Evolutionary conservation across 768 basidiomycete genomes (phyloP), one percentile per base, ranked within the genome.

Genomic region (Podaxis sp.): DNA sequence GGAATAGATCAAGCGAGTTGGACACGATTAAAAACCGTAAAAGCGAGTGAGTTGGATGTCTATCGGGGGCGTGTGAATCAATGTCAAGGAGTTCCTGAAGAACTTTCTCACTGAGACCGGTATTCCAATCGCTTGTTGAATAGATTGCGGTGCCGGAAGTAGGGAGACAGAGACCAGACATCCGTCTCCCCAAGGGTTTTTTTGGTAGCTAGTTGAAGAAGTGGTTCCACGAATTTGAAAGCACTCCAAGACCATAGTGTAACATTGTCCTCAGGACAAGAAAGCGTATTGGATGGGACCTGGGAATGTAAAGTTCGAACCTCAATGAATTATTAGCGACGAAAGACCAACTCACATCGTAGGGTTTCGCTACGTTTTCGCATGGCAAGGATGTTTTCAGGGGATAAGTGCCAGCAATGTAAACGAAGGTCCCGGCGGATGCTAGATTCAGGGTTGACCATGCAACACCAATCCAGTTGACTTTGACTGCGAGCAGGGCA

Each of bases 121-220:
- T 88, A 87, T 67, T 80, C 75, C 37, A 89, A 69, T 65, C 78
- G 85, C 70, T 89, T 90, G 43, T 73, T 77, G 70, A 89, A 90
- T 12, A 90, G 75, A 66, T 86, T 88, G 66, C 82, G 84, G 69
- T 90, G 88, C 27, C 77, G 78, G 72, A 90, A 88, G 64, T 81
- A 88, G 0, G 88, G 89, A 2, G 88, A 88, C 33, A 90, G 74
- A 11, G 69, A 73, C 88, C 88, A 90, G 6, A 89, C 82, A 68
- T 90, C 81, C 11, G 41, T 61, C 41, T 81, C 81, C 36, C 81
- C 74, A 24, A 83, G 70, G 5, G 86, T 87, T 57, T 82, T 76
- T 46, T 73, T 72, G 62, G 71, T 76, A 0, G 87, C 83, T 19
- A 87, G 70, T 54, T 76, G 68, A 64, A 89, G 79, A 24, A 90